Evolutionary conservation across 169 alveolate species (phyloP), one percentile per base, ranked within the genome.

Genomic region (Gregarina niphandrodes): DNA sequence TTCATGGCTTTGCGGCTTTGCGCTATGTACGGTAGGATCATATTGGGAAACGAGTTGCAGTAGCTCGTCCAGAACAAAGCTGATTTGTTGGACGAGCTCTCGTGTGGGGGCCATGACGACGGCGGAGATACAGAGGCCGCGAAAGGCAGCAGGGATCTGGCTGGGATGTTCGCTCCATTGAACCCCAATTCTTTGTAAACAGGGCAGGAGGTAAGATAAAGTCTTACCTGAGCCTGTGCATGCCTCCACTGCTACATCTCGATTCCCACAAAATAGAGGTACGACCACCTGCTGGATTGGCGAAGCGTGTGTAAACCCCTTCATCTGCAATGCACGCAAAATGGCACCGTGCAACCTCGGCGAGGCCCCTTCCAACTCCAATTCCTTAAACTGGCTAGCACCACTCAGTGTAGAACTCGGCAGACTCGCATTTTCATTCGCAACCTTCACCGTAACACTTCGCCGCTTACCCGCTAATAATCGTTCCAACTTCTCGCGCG

Each of bases 221-320:
- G 92, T 80, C 39, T 80, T 80, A 2, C 92, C 92, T 5, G 81
- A 64, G 0, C 92, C 92, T 17, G 92, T 80, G 11, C 77, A 64
- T 1, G 87, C 82, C 63, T 80, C 82, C 13, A 80, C 87, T 24
- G 78, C 74, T 9, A 80, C 77, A 67, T 80, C 91, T 44, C 71
- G 64, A 45, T 76, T 70, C 47, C 64, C 57, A 12, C 67, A 21
- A 40, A 79, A 70, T 16, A 42, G 57, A 17, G 75, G 73, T 22
- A 60, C 55, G 24, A 45, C 48, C 1, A 46, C 67, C 49, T 49
- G 47, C 48, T 60, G 72, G 0, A 60, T 61, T 1, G 71, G 70
- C 3, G 70, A 49, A 26, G n/a, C 13, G 9, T 26, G 9, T 9
- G 32, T n/a, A 26, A 26, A 26, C n/a, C n/a, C n/a, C n/a, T n/a